phyloP scores from a whole-genome alignment of 768 basidiomycete genomes.

The Tylopilus sp. region DNA sequence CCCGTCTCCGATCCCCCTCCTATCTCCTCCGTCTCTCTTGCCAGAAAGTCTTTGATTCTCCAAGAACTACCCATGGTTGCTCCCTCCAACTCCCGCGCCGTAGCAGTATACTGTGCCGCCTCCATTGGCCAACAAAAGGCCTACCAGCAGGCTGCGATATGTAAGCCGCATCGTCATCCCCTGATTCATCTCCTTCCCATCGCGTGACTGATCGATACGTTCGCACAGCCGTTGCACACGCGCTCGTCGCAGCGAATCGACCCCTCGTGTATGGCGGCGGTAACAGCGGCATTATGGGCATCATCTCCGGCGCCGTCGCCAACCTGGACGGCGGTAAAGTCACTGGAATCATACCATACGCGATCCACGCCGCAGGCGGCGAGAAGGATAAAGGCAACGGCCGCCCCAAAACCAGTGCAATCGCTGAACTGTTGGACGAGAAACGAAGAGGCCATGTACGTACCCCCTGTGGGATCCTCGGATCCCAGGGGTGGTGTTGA shows the following conservation, averaged over 20 bases:
- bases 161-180: constrained; percentile 40
- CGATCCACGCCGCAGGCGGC: constrained; percentile 66
- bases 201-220: constrained; percentile 2
- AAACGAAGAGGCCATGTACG: constrained; percentile 35
- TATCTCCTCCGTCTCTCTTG: neutral
- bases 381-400: constrained; percentile 49
- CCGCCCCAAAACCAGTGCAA: constrained; percentile 14
- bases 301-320: constrained; percentile 63
- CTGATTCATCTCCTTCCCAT: neutral
- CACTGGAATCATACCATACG: constrained; percentile 74
- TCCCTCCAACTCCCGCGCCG: constrained; percentile 35
- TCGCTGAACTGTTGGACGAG: constrained; percentile 28
- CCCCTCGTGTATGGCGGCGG: constrained; percentile 89
- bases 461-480: constrained; percentile 1
- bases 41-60: neutral
- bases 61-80: constrained; percentile 27
- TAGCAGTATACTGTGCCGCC: constrained; percentile 87
- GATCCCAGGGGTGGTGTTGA: neutral
- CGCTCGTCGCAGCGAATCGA: constrained; percentile 56
- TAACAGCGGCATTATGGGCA: constrained; percentile 80
- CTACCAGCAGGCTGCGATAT: constrained; percentile 64
- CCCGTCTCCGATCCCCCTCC: neutral
- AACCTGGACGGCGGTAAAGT: constrained; percentile 61
- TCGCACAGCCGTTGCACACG: constrained; percentile 62
- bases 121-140: constrained; percentile 60